Conservation (phyloP, 78 protist genomes). For the Dictyostelium brefeldianum region DNA sequence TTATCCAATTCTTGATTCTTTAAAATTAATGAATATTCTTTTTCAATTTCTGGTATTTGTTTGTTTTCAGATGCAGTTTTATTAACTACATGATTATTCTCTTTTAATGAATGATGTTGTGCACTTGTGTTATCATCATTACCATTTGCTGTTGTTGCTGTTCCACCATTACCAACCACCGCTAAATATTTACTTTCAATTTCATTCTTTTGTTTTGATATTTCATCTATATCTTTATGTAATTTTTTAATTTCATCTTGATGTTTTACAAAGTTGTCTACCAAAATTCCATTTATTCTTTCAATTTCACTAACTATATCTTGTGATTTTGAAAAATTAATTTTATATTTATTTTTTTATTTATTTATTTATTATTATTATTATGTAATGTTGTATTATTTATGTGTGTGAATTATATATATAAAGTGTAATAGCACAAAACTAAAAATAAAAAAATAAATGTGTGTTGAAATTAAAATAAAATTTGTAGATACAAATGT, state of each 20-base stretch:
- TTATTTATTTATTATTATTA: not conserved
- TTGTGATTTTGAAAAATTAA: constrained; percentile 36
- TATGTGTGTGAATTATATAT: no score
- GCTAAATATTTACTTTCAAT: constrained; percentile 18
- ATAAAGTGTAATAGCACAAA: no score
- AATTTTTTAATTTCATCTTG: constrained; percentile 66
- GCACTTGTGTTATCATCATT: not conserved
- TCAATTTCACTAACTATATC: constrained; percentile 30
- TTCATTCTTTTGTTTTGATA: constrained; percentile 32
- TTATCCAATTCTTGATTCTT: constrained; percentile 24
- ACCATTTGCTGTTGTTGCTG: no score
- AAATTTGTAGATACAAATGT: no score
- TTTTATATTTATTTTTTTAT: not conserved
- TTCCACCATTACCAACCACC: not conserved
- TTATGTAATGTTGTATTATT: not conserved
- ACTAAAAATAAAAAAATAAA: no score
- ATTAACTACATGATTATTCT: not conserved
- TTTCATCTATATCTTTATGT: constrained; percentile 9
- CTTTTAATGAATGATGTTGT: constrained; percentile 6
- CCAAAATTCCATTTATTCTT: constrained; percentile 57
- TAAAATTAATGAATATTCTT: not conserved
- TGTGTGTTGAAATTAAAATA: no score
- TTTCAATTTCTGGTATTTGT: not conserved
- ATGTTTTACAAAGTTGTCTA: constrained; percentile 23
- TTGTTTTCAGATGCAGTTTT: constrained; percentile 2